Base-by-base conservation (phyloP, 2,329 filamentous ascomycete species). In the Stenocarpella maydis region DNA sequence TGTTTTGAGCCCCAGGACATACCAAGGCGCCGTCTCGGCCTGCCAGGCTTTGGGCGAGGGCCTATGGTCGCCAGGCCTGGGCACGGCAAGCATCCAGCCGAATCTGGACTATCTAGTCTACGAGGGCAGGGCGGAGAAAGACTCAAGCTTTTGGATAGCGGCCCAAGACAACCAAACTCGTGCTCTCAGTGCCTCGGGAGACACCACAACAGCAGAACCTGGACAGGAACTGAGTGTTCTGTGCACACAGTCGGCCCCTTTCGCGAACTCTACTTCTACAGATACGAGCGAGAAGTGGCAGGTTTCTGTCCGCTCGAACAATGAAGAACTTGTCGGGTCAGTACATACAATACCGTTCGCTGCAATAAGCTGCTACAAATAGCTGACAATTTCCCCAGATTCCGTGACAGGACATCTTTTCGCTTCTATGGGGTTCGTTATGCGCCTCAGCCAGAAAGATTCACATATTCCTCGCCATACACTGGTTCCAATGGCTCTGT, bases 361-460 rank as follows among this genome's bases (percentile, higher is more conserved):
- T 19, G 19, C 1, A 7, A 37, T 12, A 12, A 26, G 6, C 12
- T 21, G 17, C 17, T 17, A n/a, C 14, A 2, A 2, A 37, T 37
- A 28, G 72, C 67, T 65, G 31, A 69, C 4, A 6, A 19, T 17
- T 26, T 26, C 28, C 10, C 69, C 41, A 81, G 81, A 1, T 83
- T 80, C 68, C 82, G 83, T 17, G 82, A 85, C 68, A 80, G 78
- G n/a, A 77, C 81, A 26, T 81, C 81, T 15, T 87, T 87, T 73
- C 83, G 85, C 7, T 87, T 87, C 72, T 77, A 84, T 21, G 85
- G 84, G 19, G 75, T 87, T 41, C 80, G 82, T 65, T 86, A 85
- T 70, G 84, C 82, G 3, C 72, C 79, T 0, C 77, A 80, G 65
- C 83, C 84, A 1, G 74, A 79, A 65, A 78, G 84, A 21, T 86